Conservation (phyloP, 2,329 filamentous ascomycete species). For the Paraconiothyrium brasiliense region DNA sequence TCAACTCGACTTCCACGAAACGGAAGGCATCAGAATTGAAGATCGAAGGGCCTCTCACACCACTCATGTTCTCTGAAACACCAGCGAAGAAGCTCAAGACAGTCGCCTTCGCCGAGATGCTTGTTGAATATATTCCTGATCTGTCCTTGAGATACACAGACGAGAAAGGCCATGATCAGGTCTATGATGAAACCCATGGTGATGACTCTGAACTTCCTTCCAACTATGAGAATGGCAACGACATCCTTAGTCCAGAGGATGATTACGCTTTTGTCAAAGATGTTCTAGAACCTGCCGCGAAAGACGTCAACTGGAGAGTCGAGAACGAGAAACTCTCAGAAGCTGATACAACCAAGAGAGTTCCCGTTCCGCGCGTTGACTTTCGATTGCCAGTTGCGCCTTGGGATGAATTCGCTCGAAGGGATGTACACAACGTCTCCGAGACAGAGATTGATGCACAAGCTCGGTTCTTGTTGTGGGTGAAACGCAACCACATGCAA, state of each 20-base stretch:
- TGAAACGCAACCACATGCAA: conserved; percentile 45
- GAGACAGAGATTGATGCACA: conserved; percentile 43
- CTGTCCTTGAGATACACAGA: conserved; percentile 33
- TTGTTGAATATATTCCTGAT: conserved; percentile 44
- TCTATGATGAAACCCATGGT: neutral
- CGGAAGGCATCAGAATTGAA: conserved; percentile 51
- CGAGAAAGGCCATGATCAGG: conserved; percentile 20
- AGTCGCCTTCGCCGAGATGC: conserved; percentile 50
- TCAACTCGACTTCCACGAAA: conserved; percentile 36
- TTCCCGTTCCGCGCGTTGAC: conserved; percentile 60
- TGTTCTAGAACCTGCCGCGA: conserved; percentile 48
- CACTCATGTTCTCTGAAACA: conserved; percentile 47
- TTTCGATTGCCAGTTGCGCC: conserved; percentile 54
- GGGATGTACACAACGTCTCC: conserved; percentile 11
- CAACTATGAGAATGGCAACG: conserved; percentile 26
- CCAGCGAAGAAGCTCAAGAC: conserved; percentile 53
- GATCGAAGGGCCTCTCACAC: conserved; percentile 59
- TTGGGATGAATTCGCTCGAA: conserved; percentile 54
- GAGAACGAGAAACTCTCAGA: conserved; percentile 58
- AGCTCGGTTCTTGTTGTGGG: conserved; percentile 43
- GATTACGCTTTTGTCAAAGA: conserved; percentile 47
- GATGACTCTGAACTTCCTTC: conserved; percentile 36
- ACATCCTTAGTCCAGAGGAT: conserved; percentile 33
- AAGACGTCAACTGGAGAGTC: conserved; percentile 45
- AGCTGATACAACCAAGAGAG: conserved; percentile 58